Base-by-base conservation (phyloP, 23 red algal species). In the Gracilariopsis chorda region DNA sequence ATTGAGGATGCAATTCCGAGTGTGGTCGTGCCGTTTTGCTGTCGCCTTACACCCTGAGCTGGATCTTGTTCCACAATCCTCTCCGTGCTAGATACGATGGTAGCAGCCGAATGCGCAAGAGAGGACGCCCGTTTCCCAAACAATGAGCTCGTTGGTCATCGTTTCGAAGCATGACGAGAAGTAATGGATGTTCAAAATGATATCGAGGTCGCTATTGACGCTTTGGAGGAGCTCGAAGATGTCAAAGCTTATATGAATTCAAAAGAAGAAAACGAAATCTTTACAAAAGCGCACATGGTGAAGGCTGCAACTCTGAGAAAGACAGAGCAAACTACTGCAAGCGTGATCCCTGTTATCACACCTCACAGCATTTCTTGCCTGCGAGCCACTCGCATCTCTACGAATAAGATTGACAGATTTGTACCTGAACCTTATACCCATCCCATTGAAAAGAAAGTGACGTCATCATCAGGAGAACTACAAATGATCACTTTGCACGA, bases 401-500 rank as follows among this genome's bases (percentile, higher is more conserved):
- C 75, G 24, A 91, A 91, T 61, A 59, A 41, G 43, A 72, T 91
- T 9, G 28, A 73, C 21, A 48, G 57, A 13, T 34, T 75, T 25
- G 17, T 59, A 33, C 57, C 88, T 27, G 74, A 80, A 62, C 44
- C 60, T 25, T 33, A 43, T 34, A 51, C 58, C 14, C 48, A 76
- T 80, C 88, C 88, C 2, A 81, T 91, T 70, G 75, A 71, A 55
- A 91, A 82, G 56, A 80, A 82, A 48, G 37, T 73, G 67, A 73
- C 42, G 67, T 73, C 67, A 73, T 73, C 67, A 16, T 73, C 67
- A 3, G 39, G 67, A 35, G 67, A 46, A 73, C 67, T 36, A 24
- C 7, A 73, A 2, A 73, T 73, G 67, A 73, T 73, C 67, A 73
- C 67, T 45, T 73, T 73, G 67, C 67, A 73, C 4, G 67, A 73